Percentiles rank a stretch among this genome's conserved stretches.
Evolutionary conservation across 495 filamentous ascomycete genomes (phyloP).

Genomic region (Aspergillus coremiiformis): DNA sequence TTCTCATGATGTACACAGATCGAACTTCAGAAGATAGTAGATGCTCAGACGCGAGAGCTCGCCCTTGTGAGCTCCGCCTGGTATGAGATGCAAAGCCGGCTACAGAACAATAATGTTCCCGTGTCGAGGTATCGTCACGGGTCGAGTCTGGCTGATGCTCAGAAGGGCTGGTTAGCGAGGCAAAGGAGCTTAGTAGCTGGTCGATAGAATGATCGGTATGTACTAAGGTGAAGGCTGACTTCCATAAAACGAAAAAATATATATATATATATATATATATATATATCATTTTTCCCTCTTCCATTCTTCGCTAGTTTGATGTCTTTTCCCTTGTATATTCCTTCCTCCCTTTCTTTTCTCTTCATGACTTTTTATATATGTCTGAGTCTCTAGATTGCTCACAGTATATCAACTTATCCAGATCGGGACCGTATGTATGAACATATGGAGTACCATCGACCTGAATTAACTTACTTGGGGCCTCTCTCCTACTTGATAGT

Average conservation of each 20-base stretch:
- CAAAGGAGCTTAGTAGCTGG: constrained; percentile 66
- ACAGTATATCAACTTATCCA: not conserved
- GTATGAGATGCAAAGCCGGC: constrained; percentile 77
- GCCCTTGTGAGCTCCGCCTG: constrained; percentile 80
- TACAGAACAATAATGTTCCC: constrained; percentile 84
- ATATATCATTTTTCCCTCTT: constrained; percentile 5
- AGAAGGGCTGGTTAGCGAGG: constrained; percentile 84
- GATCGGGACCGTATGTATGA: too few species aligned
- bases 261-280: too few species aligned
- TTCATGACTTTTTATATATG: not conserved
- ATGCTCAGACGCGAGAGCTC: constrained; percentile 69
- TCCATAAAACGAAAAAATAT: too few species aligned
- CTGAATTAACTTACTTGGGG: too few species aligned
- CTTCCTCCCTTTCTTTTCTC: too few species aligned
- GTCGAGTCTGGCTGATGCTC: constrained; percentile 63
- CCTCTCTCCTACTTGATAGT: too few species aligned
- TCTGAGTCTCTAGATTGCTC: not conserved
- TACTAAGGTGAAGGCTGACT: not conserved
- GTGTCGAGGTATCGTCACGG: constrained; percentile 39
- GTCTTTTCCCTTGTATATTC: constrained; percentile 1
- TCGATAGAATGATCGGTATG: constrained; percentile 15
- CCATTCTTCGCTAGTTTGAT: not conserved
- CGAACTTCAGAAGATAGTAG: constrained; percentile 56
- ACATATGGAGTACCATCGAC: too few species aligned
- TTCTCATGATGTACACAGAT: constrained; percentile 30